phyloP scores from a whole-genome alignment of 345 rosid species.

The Pseudoturritis turrita region DNA sequence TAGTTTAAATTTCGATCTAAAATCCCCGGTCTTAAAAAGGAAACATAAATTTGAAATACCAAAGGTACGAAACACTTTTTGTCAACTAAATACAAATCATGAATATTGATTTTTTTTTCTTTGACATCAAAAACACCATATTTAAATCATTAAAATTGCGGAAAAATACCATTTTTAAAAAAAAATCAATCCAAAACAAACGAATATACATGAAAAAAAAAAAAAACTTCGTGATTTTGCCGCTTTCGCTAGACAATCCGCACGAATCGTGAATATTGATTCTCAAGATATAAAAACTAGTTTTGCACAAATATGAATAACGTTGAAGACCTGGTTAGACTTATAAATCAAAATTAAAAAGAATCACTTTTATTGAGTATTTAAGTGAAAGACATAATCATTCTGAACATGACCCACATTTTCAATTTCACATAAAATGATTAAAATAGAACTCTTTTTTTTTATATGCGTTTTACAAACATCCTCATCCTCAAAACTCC shows the following conservation, averaged over 20 bases:
- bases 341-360: background rate
- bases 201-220: no score
- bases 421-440: background rate
- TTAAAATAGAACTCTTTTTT: background rate
- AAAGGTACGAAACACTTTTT: no score
- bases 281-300: background rate
- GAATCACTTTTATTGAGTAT: background rate
- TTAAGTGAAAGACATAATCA: conserved; percentile 45
- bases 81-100: background rate
- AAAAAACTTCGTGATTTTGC: no score
- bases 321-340: background rate
- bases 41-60: background rate
- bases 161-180: no score
- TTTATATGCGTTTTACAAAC: conserved; percentile 11
- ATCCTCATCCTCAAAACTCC: conserved; percentile 17
- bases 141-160: no score
- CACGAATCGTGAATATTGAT: background rate
- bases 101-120: background rate
- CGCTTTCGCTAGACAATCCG: no score
- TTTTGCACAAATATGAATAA: background rate
- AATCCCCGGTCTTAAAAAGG: background rate
- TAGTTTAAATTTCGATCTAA: background rate
- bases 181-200: no score
- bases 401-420: conserved; percentile 25
- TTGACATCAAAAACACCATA: no score